Evolutionary conservation across 139 green algal genomes (phyloP), one percentile per base, ranked within the genome.

Genomic region (Auxenochlorella pyrenoidosa): DNA sequence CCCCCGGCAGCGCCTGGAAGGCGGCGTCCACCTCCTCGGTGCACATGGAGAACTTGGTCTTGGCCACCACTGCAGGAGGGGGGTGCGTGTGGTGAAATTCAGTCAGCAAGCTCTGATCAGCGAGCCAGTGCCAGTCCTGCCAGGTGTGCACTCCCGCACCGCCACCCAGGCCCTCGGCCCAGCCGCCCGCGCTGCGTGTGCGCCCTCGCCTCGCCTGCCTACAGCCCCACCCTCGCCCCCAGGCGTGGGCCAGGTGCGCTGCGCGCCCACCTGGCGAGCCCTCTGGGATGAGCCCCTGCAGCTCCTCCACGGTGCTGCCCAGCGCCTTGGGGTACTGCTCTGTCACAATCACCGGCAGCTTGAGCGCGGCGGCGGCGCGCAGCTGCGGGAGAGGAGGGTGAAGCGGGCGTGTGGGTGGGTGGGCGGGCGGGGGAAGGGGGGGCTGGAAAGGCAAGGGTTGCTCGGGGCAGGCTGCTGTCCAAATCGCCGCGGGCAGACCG

Each of bases 291-390:
- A 94, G 80, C 18, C 91, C 84, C 38, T 89, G 82, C 30, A 97
- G 60, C 85, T 96, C 95, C 34, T 84, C 32, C 21, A 96, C 94
- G 5, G 96, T 98, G 36, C n/a, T 51, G 13, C 95, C 96, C 68
- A 98, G 90, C 3, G 91, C 93, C 79, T 96, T 97, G 28, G 96
- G 96, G 82, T 97, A 97, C 80, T 98, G 96, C 88, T 98, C 96
- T 4, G 96, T 97, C 5, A 95, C 93, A 12, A 98, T 66, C 0
- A 97, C 87, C 0, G 96, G 96, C 8, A 98, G 76, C 51, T 90
- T 72, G 24, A 98, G 65, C 10, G 87, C 92, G 0, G 91, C 72
- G 15, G 92, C 90, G 0, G 88, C 94, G 13, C 90, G 89, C 24
- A 96, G 89, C 93, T 95, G 82, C 36, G 86, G 76, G 44, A 30